Evolutionary conservation across 139 green algal genomes (phyloP).

Genomic region (Tetradesmus lagerheimii): DNA sequence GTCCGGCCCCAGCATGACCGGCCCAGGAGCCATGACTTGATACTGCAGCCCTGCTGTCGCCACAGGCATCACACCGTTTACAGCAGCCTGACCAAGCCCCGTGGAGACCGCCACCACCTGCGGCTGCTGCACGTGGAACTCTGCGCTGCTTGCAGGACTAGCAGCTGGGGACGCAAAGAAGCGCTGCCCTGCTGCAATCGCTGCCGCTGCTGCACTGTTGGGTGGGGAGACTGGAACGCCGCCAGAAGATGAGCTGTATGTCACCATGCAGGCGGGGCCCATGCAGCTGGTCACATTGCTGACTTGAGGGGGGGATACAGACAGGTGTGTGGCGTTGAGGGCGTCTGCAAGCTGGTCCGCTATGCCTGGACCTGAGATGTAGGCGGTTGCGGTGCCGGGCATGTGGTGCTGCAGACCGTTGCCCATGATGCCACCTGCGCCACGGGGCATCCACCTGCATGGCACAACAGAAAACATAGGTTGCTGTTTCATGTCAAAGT

Average conservation of each 20-base stretch:
- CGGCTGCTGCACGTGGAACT: background rate
- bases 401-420: background rate
- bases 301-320: background rate
- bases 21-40: background rate
- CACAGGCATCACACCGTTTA: background rate
- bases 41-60: background rate
- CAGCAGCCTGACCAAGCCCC: background rate
- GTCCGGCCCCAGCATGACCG: background rate
- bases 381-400: background rate
- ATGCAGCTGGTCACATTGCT: background rate
- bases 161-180: background rate
- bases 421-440: background rate
- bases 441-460: background rate
- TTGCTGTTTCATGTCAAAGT: no score
- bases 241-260: background rate
- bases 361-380: background rate
- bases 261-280: background rate
- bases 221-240: background rate
- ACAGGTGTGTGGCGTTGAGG: background rate
- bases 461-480: background rate
- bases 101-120: background rate
- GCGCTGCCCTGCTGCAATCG: background rate
- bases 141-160: background rate
- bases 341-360: conserved; percentile 7
- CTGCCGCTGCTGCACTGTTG: background rate